Base-by-base conservation (phyloP, 164 flowering plant species). In the Vitis cinerea region DNA sequence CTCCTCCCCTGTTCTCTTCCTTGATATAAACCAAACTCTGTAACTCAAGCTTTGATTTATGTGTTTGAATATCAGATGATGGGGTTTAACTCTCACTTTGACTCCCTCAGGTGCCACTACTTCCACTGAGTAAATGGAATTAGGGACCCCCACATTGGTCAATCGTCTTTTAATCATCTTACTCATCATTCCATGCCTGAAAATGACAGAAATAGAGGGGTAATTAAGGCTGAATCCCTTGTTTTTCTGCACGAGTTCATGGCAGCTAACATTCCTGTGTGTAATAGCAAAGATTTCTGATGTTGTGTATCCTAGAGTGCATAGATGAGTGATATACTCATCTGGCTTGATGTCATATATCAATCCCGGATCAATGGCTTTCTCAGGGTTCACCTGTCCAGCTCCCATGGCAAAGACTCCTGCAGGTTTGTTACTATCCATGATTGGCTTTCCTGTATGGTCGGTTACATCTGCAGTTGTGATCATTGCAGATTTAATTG, bases 301-400 rank as follows among this genome's bases (percentile, higher is more conserved):
- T 61, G 61, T 82, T 30, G 80, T 80, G 80, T 88, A 90, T 52
- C 93, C 85, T 8, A 88, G 85, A 11, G 81, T 80, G 84, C 97
- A 94, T 11, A 94, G 83, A 78, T 92, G 94, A 71, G 74, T 79
- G 31, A 92, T 66, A 62, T 92, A 93, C 12, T 95, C 98, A 16
- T 74, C 80, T 68, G 96, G 88, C 69, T 52, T 75, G 65, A 87
- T 89, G 61, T 95, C 92, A 59, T 92, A 95, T 27, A 95, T 72
- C 79, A 95, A 62, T 49, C 98, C 99, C 8, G 99, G 98, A 68
- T 85, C 71, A 12, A 86, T 71, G 27, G 96, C 99, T 74, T 80
- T 81, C n/a, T 29, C 81, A 4, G 99, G 99, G 77, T 92, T 88
- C 16, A 95, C 90, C 37, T 95, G 95, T 15, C 99, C 99, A 1